phyloP scores from a whole-genome alignment of 352 stramenopile genomes.

The Globisporangium spinosum region DNA sequence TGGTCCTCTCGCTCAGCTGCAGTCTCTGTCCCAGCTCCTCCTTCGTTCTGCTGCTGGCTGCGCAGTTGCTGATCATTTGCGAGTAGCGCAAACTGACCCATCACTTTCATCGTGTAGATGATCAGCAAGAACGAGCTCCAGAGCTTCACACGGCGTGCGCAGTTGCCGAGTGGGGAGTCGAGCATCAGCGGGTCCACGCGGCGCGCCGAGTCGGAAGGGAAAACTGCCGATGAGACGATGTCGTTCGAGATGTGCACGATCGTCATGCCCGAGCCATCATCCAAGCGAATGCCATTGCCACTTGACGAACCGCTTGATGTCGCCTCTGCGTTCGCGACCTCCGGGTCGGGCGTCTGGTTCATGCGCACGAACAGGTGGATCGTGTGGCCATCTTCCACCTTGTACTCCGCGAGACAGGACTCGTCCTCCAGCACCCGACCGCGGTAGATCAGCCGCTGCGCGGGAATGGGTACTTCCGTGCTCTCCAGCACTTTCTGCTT shows the following conservation, averaged over 20 bases:
- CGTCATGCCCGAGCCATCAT: slow-evolving; percentile 38
- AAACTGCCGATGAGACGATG: slow-evolving; percentile 80
- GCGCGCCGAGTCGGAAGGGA: slow-evolving; percentile 75
- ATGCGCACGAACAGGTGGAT: slow-evolving; percentile 89
- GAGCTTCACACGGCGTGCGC: slow-evolving; percentile 78
- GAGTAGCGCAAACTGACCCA: slow-evolving; percentile 80
- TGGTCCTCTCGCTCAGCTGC: slow-evolving; percentile 32
- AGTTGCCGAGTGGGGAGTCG: slow-evolving; percentile 78
- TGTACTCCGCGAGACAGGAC: slow-evolving; percentile 69
- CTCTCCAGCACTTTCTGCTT: slow-evolving; percentile 73
- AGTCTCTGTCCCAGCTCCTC: slow-evolving; percentile 27
- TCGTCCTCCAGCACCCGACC: slow-evolving; percentile 87
- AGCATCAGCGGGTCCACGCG: slow-evolving; percentile 85
- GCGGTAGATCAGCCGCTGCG: slow-evolving; percentile 90
- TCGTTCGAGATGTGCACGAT: slow-evolving; percentile 82
- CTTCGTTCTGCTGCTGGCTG: slow-evolving; percentile 22
- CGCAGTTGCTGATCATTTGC: slow-evolving; percentile 78
- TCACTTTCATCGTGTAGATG: slow-evolving; percentile 90
- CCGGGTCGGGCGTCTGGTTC: slow-evolving; percentile 51
- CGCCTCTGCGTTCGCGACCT: slow-evolving; percentile 46
- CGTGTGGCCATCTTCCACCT: slow-evolving; percentile 89
- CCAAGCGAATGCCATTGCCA: slow-evolving; percentile 28
- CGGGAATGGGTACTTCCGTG: slow-evolving; percentile 59
- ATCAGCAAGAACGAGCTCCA: slow-evolving; percentile 87
- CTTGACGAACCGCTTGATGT: slow-evolving; percentile 22